Evolutionary conservation across 2,329 filamentous ascomycete species (phyloP), one percentile per base, ranked within the genome.

Genomic region (Trichoderma brevicompactum): DNA sequence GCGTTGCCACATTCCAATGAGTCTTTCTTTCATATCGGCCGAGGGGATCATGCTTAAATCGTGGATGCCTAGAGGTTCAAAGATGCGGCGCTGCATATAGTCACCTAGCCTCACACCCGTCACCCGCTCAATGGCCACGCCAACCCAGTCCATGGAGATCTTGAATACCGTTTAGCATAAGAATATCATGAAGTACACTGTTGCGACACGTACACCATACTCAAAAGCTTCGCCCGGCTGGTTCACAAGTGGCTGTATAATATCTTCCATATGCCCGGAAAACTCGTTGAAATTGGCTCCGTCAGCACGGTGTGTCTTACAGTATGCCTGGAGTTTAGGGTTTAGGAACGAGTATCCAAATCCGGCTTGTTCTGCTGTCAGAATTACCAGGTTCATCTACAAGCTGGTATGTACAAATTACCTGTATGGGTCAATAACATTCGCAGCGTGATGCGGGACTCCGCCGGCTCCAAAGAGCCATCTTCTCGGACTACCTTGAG

Each of bases 171-270:
- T 6, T 49, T 49, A 49, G 46, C 6, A 32, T 15, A 2, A 32
- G 7, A 1, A 49, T 32, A 32, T 49, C 8, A 32, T 15, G n/a
- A 4, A 49, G 3, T 1, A 32, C 12, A 28, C 13, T 32, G 23
- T 4, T 13, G 23, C 3, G 13, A 32, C 32, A 32, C 46, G 13
- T 32, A 49, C 46, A 7, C 46, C 46, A 15, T 55, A 55, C 52
- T 55, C 52, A n/a, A 55, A 55, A 12, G 13, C 6, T 12, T 43
- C 36, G 7, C 52, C 52, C 7, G 52, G 52, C 9, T 55, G 52
- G 19, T 55, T 55, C 12, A 55, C 38, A 41, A 55, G 52, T 28
- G 52, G 52, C 9, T 55, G 52, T 17, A 55, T 7, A 55, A 55
- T n/a, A 36, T 55, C 52, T 8, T 41, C 52, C 36, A 55, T 55